Evolutionary conservation across 225 moss, liverwort and hornwort species (phyloP).

Genomic region (Physcomitrellopsis africana): DNA sequence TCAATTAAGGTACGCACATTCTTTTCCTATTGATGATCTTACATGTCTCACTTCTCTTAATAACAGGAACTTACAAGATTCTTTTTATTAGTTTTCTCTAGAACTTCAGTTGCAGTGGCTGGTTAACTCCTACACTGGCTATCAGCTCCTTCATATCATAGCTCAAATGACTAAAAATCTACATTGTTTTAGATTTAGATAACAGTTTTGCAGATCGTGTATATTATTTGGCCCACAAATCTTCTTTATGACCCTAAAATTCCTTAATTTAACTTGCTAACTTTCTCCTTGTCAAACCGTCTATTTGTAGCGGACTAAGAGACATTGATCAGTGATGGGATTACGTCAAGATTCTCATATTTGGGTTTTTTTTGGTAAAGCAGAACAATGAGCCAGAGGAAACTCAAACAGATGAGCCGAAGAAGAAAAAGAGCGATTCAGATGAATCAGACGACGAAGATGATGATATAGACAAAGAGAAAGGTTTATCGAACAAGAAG

Average conservation of each 20-base stretch:
- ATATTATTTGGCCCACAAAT: too few species aligned
- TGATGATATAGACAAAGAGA: conserved; percentile 70
- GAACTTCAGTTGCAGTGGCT: too few species aligned
- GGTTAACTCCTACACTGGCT: too few species aligned
- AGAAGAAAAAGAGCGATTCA: conserved; percentile 75
- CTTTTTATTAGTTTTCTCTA: too few species aligned
- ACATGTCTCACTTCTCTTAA: neutral
- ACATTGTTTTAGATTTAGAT: too few species aligned
- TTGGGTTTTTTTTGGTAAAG: neutral
- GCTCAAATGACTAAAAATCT: too few species aligned
- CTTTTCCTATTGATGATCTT: neutral
- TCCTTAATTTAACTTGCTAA: too few species aligned
- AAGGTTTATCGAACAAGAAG: conserved; percentile 95
- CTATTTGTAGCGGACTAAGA: too few species aligned
- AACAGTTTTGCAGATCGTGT: too few species aligned
- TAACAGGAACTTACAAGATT: too few species aligned
- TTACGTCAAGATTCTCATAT: conserved; percentile 23
- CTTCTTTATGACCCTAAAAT: too few species aligned
- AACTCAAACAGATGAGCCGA: conserved; percentile 55
- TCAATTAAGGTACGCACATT: conserved; percentile 55
- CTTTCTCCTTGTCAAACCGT: neutral
- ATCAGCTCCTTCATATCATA: too few species aligned
- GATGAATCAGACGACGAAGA: conserved; percentile 81
- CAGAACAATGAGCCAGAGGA: conserved; percentile 71
- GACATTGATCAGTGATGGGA: neutral